Conservation (phyloP, 768 basidiomycete species). For the Phanerochaete sordida region DNA sequence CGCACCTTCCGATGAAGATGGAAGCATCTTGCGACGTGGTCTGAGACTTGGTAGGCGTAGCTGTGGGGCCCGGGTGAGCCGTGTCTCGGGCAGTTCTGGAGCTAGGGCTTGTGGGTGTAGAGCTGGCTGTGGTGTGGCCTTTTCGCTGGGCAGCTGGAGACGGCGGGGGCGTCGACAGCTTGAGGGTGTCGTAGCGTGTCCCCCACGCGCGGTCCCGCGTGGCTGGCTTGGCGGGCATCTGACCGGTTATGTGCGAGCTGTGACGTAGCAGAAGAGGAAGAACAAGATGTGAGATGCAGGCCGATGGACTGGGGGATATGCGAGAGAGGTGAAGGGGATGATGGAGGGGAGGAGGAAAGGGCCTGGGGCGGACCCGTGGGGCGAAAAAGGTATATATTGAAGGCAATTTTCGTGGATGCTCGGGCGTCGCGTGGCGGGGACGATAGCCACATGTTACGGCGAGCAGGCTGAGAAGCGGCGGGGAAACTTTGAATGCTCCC, state of each 20-base stretch:
- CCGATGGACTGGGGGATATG: neutral
- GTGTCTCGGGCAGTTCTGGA: conserved; percentile 3
- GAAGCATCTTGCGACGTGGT: conserved; percentile 71
- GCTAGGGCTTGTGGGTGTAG: conserved; percentile 9
- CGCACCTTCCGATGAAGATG: conserved; percentile 81
- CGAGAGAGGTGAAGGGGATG: neutral
- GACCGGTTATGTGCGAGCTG: neutral
- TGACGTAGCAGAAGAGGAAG: conserved; percentile 6
- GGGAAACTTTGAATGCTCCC: neutral
- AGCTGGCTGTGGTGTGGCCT: conserved; percentile 9
- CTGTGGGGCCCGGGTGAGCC: conserved; percentile 21
- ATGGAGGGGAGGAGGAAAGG: conserved; percentile 3
- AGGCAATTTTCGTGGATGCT: neutral
- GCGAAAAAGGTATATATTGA: neutral
- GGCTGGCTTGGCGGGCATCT: conserved; percentile 36
- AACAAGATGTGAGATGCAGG: neutral
- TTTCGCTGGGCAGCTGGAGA: conserved; percentile 25
- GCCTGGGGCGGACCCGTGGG: neutral
- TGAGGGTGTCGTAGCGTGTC: conserved; percentile 67
- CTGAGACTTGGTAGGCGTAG: conserved; percentile 22
- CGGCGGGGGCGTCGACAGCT: conserved; percentile 45
- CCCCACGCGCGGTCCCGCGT: conserved; percentile 53
- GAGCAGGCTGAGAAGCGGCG: neutral
- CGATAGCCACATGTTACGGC: conserved; percentile 1
- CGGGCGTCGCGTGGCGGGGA: neutral